A percentile compares a stretch with the other conserved stretches of the same genome.
Conservation (phyloP, 441 rosid genomes). For the Omphalea diandra region DNA sequence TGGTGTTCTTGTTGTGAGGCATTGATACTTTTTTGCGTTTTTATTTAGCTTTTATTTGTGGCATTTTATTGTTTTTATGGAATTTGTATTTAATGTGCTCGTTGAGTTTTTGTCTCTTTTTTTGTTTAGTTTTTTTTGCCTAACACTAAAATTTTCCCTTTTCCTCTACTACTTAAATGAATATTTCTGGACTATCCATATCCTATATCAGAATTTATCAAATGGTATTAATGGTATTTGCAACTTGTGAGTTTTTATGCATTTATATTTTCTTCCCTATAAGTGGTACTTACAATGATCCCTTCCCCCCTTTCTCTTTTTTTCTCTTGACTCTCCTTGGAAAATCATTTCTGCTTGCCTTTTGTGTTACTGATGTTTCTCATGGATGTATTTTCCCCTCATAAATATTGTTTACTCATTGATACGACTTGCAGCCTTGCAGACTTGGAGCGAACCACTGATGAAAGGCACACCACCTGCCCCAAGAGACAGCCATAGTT, state of each 20-base stretch:
- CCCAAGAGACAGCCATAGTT: conserved; percentile 93
- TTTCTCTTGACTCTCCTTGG: not conserved
- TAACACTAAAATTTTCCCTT: not conserved
- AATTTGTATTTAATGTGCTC: conserved; percentile 13
- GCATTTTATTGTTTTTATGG: conserved; percentile 20
- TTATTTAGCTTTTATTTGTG: conserved; percentile 17
- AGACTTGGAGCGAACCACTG: conserved; percentile 79
- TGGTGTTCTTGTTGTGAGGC: not conserved
- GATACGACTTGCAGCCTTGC: conserved; percentile 52
- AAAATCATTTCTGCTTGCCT: conserved; percentile 5
- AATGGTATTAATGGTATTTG: not conserved
- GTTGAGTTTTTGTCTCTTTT: not conserved
- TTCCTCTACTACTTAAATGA: not conserved
- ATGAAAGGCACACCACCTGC: conserved; percentile 71
- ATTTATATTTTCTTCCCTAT: no score
- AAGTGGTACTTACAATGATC: no score
- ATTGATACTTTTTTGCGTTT: not conserved
- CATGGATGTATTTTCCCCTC: not conserved
- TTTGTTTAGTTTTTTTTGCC: not conserved
- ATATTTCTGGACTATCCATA: not conserved
- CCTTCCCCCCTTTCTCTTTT: no score
- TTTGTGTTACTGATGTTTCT: conserved; percentile 11
- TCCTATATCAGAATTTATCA: conserved; percentile 19
- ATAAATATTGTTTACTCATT: conserved; percentile 14
- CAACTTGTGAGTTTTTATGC: conserved; percentile 6